Percentiles rank a stretch among this genome's conserved stretches.
These are phyloP conservation scores for Sordariomycetes sp. DNA, from an alignment of 2,329 filamentous ascomycete species.

Conservation along the genomic window DNA sequence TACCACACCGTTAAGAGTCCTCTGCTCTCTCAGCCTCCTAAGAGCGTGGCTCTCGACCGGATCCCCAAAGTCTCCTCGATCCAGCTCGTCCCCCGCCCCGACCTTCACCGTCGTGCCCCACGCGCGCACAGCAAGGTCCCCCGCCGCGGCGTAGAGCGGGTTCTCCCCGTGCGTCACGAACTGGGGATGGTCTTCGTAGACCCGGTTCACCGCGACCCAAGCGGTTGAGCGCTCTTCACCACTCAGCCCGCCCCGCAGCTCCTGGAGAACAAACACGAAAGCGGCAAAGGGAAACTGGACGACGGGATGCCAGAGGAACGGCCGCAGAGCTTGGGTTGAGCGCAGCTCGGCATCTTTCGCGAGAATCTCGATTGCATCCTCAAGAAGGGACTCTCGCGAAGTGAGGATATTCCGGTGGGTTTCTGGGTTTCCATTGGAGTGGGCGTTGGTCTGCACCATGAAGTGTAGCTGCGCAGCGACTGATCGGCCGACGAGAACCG, in stretches of 20 bases:
- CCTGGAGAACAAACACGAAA: background rate
- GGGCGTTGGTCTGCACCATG: background rate
- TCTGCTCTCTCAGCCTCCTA: background rate
- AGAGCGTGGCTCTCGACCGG: background rate
- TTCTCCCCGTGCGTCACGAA: background rate
- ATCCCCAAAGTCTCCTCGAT: background rate
- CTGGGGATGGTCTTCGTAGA: constrained; percentile 3
- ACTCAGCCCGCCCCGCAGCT: background rate
- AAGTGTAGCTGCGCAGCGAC: background rate
- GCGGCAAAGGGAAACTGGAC: constrained; percentile 3
- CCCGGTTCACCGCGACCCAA: background rate
- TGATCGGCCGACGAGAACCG: background rate
- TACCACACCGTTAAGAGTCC: background rate
- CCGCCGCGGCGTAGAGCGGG: background rate
- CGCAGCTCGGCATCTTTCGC: background rate
- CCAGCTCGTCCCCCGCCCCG: background rate
- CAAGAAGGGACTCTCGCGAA: background rate
- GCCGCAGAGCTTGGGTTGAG: background rate
- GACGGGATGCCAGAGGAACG: constrained; percentile 2
- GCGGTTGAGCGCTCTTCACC: background rate
- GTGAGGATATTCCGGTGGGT: background rate
- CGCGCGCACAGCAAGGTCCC: background rate
- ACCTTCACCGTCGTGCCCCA: background rate
- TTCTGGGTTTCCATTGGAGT: background rate
- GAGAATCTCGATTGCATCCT: background rate